Base-by-base conservation (phyloP, 768 basidiomycete genomes). In the Daedaleopsis sinensis region DNA sequence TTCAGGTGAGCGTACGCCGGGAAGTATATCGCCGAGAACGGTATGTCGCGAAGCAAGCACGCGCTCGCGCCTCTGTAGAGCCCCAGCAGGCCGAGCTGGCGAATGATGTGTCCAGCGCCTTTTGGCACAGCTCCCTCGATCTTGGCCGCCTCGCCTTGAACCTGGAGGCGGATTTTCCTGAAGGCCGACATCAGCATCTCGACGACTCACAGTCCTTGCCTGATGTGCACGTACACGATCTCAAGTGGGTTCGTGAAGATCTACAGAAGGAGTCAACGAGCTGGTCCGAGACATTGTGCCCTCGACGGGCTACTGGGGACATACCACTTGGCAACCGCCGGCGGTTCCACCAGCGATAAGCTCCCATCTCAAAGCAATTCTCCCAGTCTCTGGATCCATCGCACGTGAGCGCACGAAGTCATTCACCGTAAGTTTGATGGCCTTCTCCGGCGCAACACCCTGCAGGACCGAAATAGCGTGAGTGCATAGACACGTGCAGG, bases 231-330 rank as follows among this genome's bases (percentile, higher is more conserved):
- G 63, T 84, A 94, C 93, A 94, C 92, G 76, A 96, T 96, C 76
- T 96, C 94, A 61, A 99, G 77, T 48, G 97, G 97, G 73, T 98
- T 99, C 35, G 97, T 99, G 72, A 99, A 98, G 56, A 96, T 79
- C 95, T 98, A 65, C 15, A 37, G 71, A 70, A 48, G 47, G 16
- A 37, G 49, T 32, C 24, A 39, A 43, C 62, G 39, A 50, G 12
- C 32, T 53, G 60, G 43, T 55, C n/a, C 47, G 51, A 46, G 49
- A 42, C 19, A 13, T n/a, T 13, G 47, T 21, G 13, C 6, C 47
- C 47, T 49, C 21, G 21, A 49, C 39, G 23, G 58, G 36, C 38
- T 11, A 24, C 8, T 43, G 11, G 32, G 43, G 36, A 87, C 93
- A 64, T 74, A 97, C 96, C 71, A 99, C 97, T 89, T 99, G 97